These are phyloP conservation scores for Microdochium trichocladiopsis DNA, from an alignment of 2,329 filamentous ascomycete genomes.

Conservation along the genomic window DNA sequence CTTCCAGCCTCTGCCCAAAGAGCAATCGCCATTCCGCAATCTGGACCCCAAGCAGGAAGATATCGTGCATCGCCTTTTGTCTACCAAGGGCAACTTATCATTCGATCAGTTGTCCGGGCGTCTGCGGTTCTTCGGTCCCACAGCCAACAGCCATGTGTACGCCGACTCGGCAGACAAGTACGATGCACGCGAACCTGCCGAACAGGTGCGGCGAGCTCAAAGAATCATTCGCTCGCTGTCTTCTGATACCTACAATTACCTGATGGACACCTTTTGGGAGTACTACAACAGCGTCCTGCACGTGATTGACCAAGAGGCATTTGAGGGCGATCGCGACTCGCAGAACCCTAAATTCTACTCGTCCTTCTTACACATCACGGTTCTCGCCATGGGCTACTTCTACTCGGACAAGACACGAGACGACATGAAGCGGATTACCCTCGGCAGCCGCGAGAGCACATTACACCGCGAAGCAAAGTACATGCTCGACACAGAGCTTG, in stretches of 20 bases:
- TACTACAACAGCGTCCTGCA: slow-evolving; percentile 42
- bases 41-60: slow-evolving; percentile 34
- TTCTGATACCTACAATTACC: slow-evolving; percentile 40
- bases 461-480: slow-evolving; percentile 46
- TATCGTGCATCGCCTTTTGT: slow-evolving; percentile 39
- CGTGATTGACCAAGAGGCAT: slow-evolving; percentile 40
- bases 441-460: slow-evolving; percentile 41
- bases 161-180: slow-evolving; percentile 28
- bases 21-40: slow-evolving; percentile 26
- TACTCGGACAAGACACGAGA: slow-evolving; percentile 39
- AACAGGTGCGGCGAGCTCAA: slow-evolving; percentile 38
- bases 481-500: slow-evolving; percentile 45
- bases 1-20: slow-evolving; percentile 14
- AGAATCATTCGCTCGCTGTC: slow-evolving; percentile 38
- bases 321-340: slow-evolving; percentile 37
- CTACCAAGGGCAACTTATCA: slow-evolving; percentile 39
- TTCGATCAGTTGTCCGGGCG: slow-evolving; percentile 43
- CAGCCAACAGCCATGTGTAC: slow-evolving; percentile 45
- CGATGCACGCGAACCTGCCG: slow-evolving; percentile 29
- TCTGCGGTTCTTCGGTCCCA: slow-evolving; percentile 45
- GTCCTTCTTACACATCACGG: slow-evolving; percentile 41
- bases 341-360: slow-evolving; percentile 42
- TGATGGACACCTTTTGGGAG: slow-evolving; percentile 43
- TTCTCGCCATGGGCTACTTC: slow-evolving; percentile 44
- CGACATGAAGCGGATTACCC: slow-evolving; percentile 38